A percentile compares a stretch with the other conserved stretches of the same genome.
These are phyloP conservation scores for Sporothrix protearum DNA, from an alignment of 2,329 filamentous ascomycete genomes.

Conservation along the genomic window DNA sequence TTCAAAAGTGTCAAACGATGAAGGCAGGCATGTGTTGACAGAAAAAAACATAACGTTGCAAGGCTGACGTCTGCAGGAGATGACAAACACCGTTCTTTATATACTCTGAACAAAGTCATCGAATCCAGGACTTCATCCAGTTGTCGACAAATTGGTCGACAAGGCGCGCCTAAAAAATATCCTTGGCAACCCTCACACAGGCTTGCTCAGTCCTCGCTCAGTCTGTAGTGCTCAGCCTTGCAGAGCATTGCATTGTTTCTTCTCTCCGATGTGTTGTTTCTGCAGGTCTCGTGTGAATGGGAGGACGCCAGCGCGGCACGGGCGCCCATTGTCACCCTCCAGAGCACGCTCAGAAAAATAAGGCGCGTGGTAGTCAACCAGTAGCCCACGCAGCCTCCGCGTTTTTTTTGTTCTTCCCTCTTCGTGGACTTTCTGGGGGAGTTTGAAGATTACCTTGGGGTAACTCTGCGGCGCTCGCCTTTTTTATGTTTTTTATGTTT, in stretches of 20 bases:
- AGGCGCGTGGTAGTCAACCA: not conserved
- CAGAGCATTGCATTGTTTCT: not conserved
- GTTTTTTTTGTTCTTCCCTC: too few species aligned
- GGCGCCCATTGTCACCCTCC: not conserved
- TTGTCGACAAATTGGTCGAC: not conserved
- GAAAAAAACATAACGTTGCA: not conserved
- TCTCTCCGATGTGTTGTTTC: not conserved
- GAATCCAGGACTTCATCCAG: not conserved
- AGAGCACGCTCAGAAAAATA: not conserved
- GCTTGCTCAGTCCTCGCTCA: not conserved
- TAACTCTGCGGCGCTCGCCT: not conserved
- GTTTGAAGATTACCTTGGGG: not conserved
- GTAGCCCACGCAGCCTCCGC: not conserved
- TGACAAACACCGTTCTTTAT: not conserved
- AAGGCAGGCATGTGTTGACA: not conserved
- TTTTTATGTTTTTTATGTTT: not conserved
- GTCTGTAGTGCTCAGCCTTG: not conserved
- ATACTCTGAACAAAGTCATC: not conserved
- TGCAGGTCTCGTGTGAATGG: not conserved
- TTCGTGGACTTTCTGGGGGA: not conserved
- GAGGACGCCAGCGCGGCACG: constrained; percentile 9
- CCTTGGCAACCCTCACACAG: not conserved
- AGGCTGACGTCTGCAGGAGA: not conserved
- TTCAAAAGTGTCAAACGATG: not conserved
- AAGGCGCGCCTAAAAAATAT: constrained; percentile 4